Percentiles rank a stretch among this genome's conserved stretches.
Conservation (phyloP, 306 rosid species). For the Quercus robur region DNA sequence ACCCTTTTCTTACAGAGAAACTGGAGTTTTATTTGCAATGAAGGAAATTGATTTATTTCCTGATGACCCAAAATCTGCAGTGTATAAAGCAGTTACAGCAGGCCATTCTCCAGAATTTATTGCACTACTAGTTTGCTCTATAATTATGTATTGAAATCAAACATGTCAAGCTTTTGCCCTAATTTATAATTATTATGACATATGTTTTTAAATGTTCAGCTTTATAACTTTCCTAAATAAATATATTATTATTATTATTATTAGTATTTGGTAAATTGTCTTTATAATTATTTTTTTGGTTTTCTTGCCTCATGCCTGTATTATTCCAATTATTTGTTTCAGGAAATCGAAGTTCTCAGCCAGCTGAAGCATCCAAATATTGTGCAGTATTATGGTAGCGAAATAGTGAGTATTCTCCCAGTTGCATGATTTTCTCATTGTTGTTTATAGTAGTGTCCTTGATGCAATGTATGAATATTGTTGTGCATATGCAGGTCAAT, state of each 20-base stretch:
- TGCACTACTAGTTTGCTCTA: neutral
- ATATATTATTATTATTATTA: neutral
- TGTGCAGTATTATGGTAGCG: slow-evolving; percentile 93
- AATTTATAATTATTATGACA: too few relatives aligned
- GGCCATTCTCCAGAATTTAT: slow-evolving; percentile 37
- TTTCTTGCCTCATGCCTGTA: slow-evolving; percentile 12
- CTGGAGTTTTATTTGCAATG: slow-evolving; percentile 42
- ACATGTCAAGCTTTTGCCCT: neutral
- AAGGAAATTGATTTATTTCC: slow-evolving; percentile 82
- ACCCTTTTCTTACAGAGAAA: too few relatives aligned
- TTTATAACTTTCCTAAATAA: neutral
- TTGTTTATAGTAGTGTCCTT: neutral
- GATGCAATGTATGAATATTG: slow-evolving; percentile 1
- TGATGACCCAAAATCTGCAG: slow-evolving; percentile 91
- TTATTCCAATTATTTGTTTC: slow-evolving; percentile 17
- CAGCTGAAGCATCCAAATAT: slow-evolving; percentile 82
- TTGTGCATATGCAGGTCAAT: slow-evolving; percentile 54
- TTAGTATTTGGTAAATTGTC: neutral
- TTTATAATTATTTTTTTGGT: neutral
- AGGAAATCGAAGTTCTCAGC: slow-evolving; percentile 94
- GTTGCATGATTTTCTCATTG: slow-evolving; percentile 17
- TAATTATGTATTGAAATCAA: neutral
- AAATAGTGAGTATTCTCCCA: slow-evolving; percentile 61
- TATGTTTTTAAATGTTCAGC: too few relatives aligned
- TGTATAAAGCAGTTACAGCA: slow-evolving; percentile 91